Evolutionary conservation across 148 eudicot genomes (phyloP), one percentile per base, ranked within the genome.

Genomic region (Dysphania ambrosioides): DNA sequence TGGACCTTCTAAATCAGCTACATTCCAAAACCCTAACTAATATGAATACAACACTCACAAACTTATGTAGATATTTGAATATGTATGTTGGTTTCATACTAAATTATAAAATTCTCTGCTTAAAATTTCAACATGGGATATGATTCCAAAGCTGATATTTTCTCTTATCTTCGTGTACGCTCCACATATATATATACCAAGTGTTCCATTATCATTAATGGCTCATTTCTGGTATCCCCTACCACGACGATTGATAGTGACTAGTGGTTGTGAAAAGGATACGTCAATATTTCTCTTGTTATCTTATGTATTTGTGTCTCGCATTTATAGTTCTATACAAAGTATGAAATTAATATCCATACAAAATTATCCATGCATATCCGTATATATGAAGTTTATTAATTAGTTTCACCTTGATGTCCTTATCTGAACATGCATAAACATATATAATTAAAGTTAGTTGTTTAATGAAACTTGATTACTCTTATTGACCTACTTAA

Each of bases 151-250:
- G 1, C 8, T 64, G 8, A 31, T 9, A 12, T 65, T 65, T 65
- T 42, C 68, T 65, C 44, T 65, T 65, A 65, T 35, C 44, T 65
- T 65, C n/a, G n/a, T n/a, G n/a, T n/a, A n/a, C n/a, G 26, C n/a
- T 21, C 23, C 66, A 65, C 44, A 18, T 65, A 60, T 34, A n/a
- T n/a, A n/a, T n/a, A 13, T n/a, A 15, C 19, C 1, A 31, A 31
- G 2, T 18, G 21, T 12, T 65, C 36, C 66, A 65, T 65, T 6
- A 3, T 36, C 44, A 65, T 34, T 65, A 21, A 6, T 34, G 68
- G 44, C n/a, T 63, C 67, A 31, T 32, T 34, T 1, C 9, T 63
- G 18, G 10, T 18, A 16, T 32, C 41, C 10, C n/a, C n/a, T n/a
- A n/a, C n/a, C 8, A 63, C 40, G 24, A 24, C 27, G 21, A n/a